Conservation (phyloP, 2,329 filamentous ascomycete genomes). For the Xylaria sp. region DNA sequence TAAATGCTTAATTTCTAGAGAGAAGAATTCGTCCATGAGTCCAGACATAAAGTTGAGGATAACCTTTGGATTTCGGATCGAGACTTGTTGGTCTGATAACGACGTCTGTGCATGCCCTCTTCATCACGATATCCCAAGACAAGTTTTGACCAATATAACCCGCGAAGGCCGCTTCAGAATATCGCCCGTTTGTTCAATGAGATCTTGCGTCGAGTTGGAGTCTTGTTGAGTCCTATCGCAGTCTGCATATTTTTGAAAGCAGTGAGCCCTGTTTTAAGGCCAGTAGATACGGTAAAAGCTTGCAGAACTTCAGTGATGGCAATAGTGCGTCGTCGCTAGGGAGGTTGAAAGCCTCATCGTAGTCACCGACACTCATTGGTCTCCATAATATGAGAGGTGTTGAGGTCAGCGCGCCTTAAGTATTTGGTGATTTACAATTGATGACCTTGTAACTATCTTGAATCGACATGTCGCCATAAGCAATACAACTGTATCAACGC, state of each 20-base stretch:
- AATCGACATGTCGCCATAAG: neutral
- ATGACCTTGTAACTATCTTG: neutral
- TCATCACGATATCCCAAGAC: neutral
- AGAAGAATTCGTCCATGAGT: too few species aligned
- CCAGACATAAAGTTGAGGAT: too few species aligned
- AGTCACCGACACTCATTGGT: too few species aligned
- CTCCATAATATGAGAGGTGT: too few species aligned
- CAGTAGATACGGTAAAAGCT: too few species aligned
- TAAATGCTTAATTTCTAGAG: too few species aligned
- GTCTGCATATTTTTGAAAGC: too few species aligned
- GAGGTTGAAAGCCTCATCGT: too few species aligned
- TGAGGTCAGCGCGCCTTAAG: too few species aligned
- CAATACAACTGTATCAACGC: neutral
- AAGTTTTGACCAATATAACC: neutral
- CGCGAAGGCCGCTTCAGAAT: neutral
- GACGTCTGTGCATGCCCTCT: neutral
- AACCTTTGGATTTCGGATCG: neutral
- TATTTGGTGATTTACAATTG: neutral
- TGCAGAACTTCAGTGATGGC: too few species aligned
- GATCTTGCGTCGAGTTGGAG: neutral
- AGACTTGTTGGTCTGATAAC: neutral
- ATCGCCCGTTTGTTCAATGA: neutral
- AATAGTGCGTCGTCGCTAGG: too few species aligned
- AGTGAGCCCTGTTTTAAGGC: too few species aligned
- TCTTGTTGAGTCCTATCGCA: neutral